Evolutionary conservation across 768 basidiomycete species (phyloP), one percentile per base, ranked within the genome.

Genomic region (Ephemerocybe angulata): DNA sequence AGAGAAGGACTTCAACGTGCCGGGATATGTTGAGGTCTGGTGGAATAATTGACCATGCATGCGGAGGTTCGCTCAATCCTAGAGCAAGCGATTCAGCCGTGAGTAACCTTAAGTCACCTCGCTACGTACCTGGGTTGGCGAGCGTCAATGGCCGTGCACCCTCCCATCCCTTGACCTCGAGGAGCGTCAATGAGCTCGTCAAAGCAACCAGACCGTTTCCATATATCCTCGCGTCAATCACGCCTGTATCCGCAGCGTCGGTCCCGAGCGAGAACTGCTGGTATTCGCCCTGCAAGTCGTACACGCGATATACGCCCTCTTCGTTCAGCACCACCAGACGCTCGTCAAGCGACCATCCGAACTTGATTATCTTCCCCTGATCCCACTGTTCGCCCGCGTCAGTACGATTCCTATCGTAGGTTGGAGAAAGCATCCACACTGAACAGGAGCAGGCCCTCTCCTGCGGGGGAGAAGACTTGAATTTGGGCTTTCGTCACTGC

Each of bases 91-190:
- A 57, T 54, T 52, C 24, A 42, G n/a, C 12, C 53, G 12, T 25
- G 53, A 50, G 49, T 22, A 28, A 3, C 35, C 25, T 44, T 49
- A 24, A 35, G n/a, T 10, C 21, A 31, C 17, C 37, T 37, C 31
- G 38, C 31, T 30, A 35, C 84, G 62, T 63, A 91, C 93, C 84
- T 63, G 89, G 81, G 65, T 81, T 85, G 22, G 90, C 87, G 44
- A 96, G 68, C 1, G 82, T 76, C 50, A 90, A 70, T 1, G 91
- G 86, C 55, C 88, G 80, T 5, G 73, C 81, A 13, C 93, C 93
- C 40, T 84, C 82, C 93, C 93, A 96, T 3, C 87, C 91, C 67
- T 90, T 90, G 53, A 96, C 86, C 66, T 98, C 94, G 50, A 96
- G 65, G 43, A 96, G 74, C 5, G 80, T 79, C 60, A 96, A 67